Base-by-base conservation (phyloP, 495 filamentous ascomycete species). In the Pseudevernia furfuracea region DNA sequence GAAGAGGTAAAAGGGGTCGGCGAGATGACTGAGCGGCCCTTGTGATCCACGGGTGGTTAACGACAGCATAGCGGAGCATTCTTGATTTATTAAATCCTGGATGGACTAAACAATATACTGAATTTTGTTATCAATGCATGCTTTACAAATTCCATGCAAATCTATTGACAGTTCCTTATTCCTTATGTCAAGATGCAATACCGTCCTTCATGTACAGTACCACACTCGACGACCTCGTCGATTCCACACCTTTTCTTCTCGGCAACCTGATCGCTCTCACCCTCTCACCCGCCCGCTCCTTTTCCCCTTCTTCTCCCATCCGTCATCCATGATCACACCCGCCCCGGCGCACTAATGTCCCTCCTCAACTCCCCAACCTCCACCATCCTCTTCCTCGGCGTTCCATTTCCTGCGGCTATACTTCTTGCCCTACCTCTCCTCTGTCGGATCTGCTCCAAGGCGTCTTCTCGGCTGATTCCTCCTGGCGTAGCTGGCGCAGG, bases 361-460 rank as follows among this genome's bases (percentile, higher is more conserved):
- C 70, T 66, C 57, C 70, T 68, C 32, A 56, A 58, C 7, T 58
- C 52, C 28, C 55, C 60, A 12, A 59, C 39, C 44, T 64, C 55
- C 19, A 71, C 66, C 41, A 65, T 58, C 25, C 36, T 58, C 59
- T 58, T 69, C 58, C 62, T 67, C 12, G 70, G 70, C 39, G 70
- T 71, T 32, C 65, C 65, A 41, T 65, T 66, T 59, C 79, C 72
- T 43, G 76, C 73, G 15, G 69, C 69, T 70, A 78, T 76, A 62
- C 75, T 82, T 64, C 75, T 76, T 4, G 81, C 74, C 57, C 79
- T 71, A 6, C 76, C 77, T 46, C 80, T 75, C 41, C 81, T 71
- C 17, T 78, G 79, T 39, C 78, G 68, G 60, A 83, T 82, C 66
- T 81, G 78, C 32, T 81, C 81, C 3, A 83, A 69, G 9, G 81